Base-by-base conservation (phyloP, 768 basidiomycete genomes). In the Lentinus tigrinus region DNA sequence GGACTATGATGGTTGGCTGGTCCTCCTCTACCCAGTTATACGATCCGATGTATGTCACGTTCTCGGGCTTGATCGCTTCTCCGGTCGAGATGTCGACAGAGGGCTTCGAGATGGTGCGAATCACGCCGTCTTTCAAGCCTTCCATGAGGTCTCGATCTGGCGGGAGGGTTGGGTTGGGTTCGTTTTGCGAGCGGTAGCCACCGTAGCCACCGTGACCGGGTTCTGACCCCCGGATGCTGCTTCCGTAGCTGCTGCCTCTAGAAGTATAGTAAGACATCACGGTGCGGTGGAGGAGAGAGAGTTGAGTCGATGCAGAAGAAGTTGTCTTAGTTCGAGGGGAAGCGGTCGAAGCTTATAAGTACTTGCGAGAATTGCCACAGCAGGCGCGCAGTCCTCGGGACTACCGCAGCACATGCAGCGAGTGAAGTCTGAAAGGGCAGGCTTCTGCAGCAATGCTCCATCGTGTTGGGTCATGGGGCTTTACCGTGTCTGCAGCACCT, bases 1-100 rank as follows among this genome's bases (percentile, higher is more conserved):
- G 82, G 44, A 83, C 77, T 48, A 78, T 74, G 44, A 85, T 84
- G 1, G 79, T 82, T 1, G 83, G 81, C 13, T 66, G 65, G 0
- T 65, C 42, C 3, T 69, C 64, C 1, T 79, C 73, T 34, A 74
- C 64, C 85, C 84, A 85, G 36, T 79, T 81, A 66, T 85, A 85
- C 0, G 84, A 84, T 2, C 79, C 79, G 39, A 81, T 63, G 21
- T 72, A 76, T 31, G 72, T 67, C 26, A 82, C 60, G 68, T 85
- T 46, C 52, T 64, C 52, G 13, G 58, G 47, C 24, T 50, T 46
- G 26, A 65, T 60, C 17, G 38, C 27, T 2, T 23, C 36, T 10
- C 37, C 34, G 6, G 14, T 17, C 31, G n/a, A 23, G 17, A 4
- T 10, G 31, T 21, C n/a, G 1, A 23, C 44, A 2, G 5, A 24